phyloP scores from a whole-genome alignment of 1,139 yeast genomes.

The Taphrina flavorubra region DNA sequence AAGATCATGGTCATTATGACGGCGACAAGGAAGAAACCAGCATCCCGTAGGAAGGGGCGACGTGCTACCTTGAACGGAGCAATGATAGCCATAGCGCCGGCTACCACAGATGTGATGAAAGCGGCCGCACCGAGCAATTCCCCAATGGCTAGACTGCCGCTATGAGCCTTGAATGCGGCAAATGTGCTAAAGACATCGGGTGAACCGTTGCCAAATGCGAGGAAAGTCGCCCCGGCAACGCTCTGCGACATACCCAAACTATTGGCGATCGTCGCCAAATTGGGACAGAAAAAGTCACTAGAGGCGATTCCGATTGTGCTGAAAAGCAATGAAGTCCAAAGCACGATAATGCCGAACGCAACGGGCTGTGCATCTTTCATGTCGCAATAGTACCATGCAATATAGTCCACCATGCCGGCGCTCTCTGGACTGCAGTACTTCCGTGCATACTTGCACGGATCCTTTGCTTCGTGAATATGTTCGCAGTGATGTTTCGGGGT shows the following conservation, averaged over 20 bases:
- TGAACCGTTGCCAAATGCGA: conserved; percentile 90
- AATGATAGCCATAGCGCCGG: conserved; percentile 74
- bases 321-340: conserved; percentile 58
- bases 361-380: conserved; percentile 44
- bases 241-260: conserved; percentile 71
- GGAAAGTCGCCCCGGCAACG: conserved; percentile 81
- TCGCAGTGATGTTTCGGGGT: conserved; percentile 43
- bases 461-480: conserved; percentile 45
- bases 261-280: conserved; percentile 66
- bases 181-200: conserved; percentile 89
- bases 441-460: conserved; percentile 51
- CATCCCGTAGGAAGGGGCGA: conserved; percentile 62
- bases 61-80: conserved; percentile 67
- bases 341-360: conserved; percentile 42
- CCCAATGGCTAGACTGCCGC: conserved; percentile 80
- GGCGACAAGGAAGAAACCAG: conserved; percentile 60
- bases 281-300: conserved; percentile 76
- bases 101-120: conserved; percentile 74
- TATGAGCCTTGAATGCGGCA: conserved; percentile 72
- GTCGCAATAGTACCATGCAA: conserved; percentile 51
- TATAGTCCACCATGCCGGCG: conserved; percentile 50
- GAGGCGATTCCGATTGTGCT: conserved; percentile 74
- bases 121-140: conserved; percentile 86
- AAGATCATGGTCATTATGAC: conserved; percentile 53
- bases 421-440: conserved; percentile 50